Base-by-base conservation (phyloP, 441 rosid species). In the Aquilaria agallochum region DNA sequence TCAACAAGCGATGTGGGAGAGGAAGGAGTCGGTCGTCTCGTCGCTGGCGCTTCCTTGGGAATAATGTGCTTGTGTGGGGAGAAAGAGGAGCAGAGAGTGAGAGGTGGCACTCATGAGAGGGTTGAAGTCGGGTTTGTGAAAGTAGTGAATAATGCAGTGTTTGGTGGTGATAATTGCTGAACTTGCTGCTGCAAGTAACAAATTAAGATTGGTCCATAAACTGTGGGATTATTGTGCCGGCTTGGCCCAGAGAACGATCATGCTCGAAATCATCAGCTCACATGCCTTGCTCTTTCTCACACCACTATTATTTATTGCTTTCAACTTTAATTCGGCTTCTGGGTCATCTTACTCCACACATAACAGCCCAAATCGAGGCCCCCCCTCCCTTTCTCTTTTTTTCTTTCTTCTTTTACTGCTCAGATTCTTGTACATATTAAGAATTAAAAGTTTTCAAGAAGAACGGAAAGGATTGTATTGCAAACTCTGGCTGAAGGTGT, bases 141-240 rank as follows among this genome's bases (percentile, higher is more conserved):
- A 70, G 76, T 83, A 70, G 71, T 72, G 70, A 78, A 72, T 75
- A 57, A 68, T 76, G 77, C 66, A 64, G 66, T 75, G 61, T 78
- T 65, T 65, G 77, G 65, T 69, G 64, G 80, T 13, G 46, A 73
- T 74, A 50, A 76, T 78, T 58, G 61, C 74, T 36, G 57, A 20
- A 69, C 56, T 70, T 52, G 64, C 81, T 72, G 69, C 66, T 66
- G 68, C 74, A 62, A 20, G 27, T 20, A 20, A 20, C 27, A 20
- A 20, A 20, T 20, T 20, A 20, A 20, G 55, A 68, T 63, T 76
- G 53, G 55, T 53, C 40, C 31, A 15, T 11, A 65, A 66, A 73
- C 71, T 67, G 45, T 36, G 58, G 40, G 74, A 80, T 78, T 55
- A 83, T 83, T 63, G 27, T 74, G 85, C 73, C 78, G 74, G 80